Percentiles rank a stretch among this genome's conserved stretches.
Evolutionary conservation across 1,284 basidiomycete species (phyloP).

Genomic region (Pseudozyma sp.): DNA sequence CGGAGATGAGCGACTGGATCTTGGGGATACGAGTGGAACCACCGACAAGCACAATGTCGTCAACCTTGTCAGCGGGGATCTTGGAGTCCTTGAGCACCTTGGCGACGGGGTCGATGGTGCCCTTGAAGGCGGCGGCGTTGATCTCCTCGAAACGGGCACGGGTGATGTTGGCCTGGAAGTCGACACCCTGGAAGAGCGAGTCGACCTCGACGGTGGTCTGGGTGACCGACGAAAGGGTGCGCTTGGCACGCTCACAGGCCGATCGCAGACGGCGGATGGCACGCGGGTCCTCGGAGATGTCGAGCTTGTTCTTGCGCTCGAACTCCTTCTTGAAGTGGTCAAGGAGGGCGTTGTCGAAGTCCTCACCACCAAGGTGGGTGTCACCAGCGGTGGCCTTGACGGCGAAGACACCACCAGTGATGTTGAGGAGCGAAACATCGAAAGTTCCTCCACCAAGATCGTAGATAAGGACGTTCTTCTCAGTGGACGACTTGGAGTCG

Average conservation of each 20-base stretch:
- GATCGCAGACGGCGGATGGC: conserved; percentile 92
- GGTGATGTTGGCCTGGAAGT: conserved; percentile 68
- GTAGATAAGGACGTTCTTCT: conserved; percentile 99
- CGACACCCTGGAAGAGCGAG: conserved; percentile 88
- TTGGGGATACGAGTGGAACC: conserved; percentile 99
- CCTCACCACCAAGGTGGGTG: conserved; percentile 82
- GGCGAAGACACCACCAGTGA: conserved; percentile 76
- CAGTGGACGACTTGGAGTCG: conserved; percentile 70
- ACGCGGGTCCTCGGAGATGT: conserved; percentile 95
- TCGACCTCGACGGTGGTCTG: conserved; percentile 99
- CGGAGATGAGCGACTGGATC: conserved; percentile 96
- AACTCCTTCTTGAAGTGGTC: conserved; percentile 81
- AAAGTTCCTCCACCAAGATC: conserved; percentile 94
- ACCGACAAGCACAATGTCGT: conserved; percentile 99
- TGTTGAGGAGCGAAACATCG: conserved; percentile 77
- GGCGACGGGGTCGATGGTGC: conserved; percentile 96
- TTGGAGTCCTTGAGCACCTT: conserved; percentile 99
- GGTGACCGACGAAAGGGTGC: conserved; percentile 95
- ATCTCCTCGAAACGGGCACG: conserved; percentile 99
- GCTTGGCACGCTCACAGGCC: conserved; percentile 99
- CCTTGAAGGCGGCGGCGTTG: conserved; percentile 92
- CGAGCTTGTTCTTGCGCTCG: conserved; percentile 81
- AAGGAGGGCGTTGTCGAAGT: conserved; percentile 96
- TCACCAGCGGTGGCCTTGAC: conserved; percentile 76
- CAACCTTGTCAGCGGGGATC: conserved; percentile 95